phyloP scores from a whole-genome alignment of 192 early-diverging fungal species.

The Phycomyces nitens region DNA sequence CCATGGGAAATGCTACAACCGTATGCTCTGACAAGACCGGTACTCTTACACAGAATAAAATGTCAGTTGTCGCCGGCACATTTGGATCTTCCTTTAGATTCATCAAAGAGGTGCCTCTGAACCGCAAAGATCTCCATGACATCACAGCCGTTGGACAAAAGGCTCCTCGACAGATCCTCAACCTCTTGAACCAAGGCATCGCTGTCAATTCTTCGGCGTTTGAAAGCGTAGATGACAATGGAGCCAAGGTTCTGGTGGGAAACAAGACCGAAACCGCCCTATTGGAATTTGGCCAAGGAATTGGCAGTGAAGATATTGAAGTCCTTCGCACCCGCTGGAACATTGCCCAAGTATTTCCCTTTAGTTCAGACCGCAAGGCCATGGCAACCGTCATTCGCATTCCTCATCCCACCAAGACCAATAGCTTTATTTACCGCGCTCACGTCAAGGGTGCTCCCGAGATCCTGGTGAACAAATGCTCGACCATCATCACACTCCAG shows the following conservation, averaged over 20 bases:
- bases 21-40: constrained; percentile 99
- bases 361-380: constrained; percentile 88
- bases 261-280: constrained; percentile 96
- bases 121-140: constrained; percentile 39
- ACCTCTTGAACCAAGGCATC: constrained; percentile 65
- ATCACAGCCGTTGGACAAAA: constrained; percentile 47
- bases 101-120: constrained; percentile 39
- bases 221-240: constrained; percentile 50
- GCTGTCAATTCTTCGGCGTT: constrained; percentile 82
- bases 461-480: constrained; percentile 69
- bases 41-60: constrained; percentile 94
- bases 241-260: constrained; percentile 64
- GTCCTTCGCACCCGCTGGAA: constrained; percentile 59
- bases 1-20: constrained; percentile 98
- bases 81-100: constrained; percentile 70
- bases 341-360: constrained; percentile 78
- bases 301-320: constrained; percentile 60
- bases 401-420: constrained; percentile 40
- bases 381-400: constrained; percentile 84
- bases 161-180: constrained; percentile 39
- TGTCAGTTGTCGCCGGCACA: constrained; percentile 92
- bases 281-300: constrained; percentile 68
- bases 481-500: constrained; percentile 47
- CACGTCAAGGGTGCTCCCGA: constrained; percentile 96
- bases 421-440: constrained; percentile 53